A percentile compares a stretch with the other conserved stretches of the same genome.
phyloP scores from a whole-genome alignment of 352 stramenopile species.

The Phytophthora colocasiae region DNA sequence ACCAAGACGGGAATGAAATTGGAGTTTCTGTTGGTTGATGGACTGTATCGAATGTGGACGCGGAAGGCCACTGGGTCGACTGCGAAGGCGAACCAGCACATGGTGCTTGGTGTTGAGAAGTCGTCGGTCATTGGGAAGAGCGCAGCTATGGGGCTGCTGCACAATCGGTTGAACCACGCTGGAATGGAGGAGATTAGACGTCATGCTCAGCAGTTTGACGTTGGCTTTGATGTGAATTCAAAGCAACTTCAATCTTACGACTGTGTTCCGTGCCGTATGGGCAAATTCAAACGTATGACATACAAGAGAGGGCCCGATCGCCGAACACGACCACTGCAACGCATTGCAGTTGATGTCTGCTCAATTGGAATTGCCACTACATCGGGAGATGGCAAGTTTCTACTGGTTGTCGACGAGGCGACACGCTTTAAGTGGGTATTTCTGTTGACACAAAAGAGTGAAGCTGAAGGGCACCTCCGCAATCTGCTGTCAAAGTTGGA shows the following conservation, averaged over 20 bases:
- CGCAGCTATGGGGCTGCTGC: slow-evolving; percentile 8
- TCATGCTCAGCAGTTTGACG: slow-evolving; percentile 6
- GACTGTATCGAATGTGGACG: slow-evolving; percentile 16
- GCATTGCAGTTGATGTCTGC: slow-evolving; percentile 10
- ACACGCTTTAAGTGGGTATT: background rate
- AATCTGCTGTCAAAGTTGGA: slow-evolving; percentile 12
- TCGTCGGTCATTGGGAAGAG: background rate
- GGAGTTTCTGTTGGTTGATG: slow-evolving; percentile 16
- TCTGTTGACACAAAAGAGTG: slow-evolving; percentile 1
- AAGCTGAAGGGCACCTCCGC: slow-evolving; percentile 5
- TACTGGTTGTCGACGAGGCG: no score
- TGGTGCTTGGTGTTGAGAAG: no score
- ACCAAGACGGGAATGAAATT: slow-evolving; percentile 1
- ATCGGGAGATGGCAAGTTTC: no score
- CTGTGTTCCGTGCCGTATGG: slow-evolving; percentile 18
- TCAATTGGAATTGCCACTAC: background rate
- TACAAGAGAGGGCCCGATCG: background rate
- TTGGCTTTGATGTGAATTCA: background rate
- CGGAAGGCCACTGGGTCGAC: background rate
- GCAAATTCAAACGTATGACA: slow-evolving; percentile 9
- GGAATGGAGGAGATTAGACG: slow-evolving; percentile 17
- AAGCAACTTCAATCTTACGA: slow-evolving; percentile 8
- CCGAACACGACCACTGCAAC: background rate
- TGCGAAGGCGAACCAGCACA: background rate
- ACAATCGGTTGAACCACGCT: slow-evolving; percentile 12